Evolutionary conservation across 2,329 filamentous ascomycete genomes (phyloP).

Genomic region (Trichoderma sp.): DNA sequence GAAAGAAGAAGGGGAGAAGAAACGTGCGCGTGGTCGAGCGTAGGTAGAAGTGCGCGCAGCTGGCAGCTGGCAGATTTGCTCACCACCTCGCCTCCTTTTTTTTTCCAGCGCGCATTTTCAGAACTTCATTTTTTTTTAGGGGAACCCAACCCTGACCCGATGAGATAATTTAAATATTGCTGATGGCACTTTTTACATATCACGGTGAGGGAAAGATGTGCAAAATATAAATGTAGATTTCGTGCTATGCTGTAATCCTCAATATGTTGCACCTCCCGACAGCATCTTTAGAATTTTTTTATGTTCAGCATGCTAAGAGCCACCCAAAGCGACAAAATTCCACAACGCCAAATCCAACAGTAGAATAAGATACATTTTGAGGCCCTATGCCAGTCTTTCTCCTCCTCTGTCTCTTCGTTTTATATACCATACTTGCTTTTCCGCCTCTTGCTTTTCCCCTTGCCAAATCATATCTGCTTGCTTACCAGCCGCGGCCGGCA

Average conservation of each 20-base stretch:
- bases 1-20: not conserved
- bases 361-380: constrained; percentile 4
- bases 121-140: not conserved
- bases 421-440: not conserved
- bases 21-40: not conserved
- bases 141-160: not conserved
- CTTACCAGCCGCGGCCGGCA: constrained; percentile 79
- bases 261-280: not conserved
- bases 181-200: not conserved
- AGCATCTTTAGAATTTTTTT: constrained; percentile 4
- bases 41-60: not conserved
- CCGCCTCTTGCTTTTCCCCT: not conserved
- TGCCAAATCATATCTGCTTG: not conserved
- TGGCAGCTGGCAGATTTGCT: not conserved
- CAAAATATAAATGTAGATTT: not conserved
- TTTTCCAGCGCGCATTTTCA: not conserved
- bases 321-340: constrained; percentile 4
- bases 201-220: not conserved
- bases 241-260: not conserved
- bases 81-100: not conserved
- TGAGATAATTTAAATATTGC: not conserved
- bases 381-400: not conserved
- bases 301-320: constrained; percentile 12
- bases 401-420: not conserved
- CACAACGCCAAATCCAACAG: constrained; percentile 15